phyloP scores from a whole-genome alignment of 1,284 basidiomycete genomes.

The Gymnopus androsaceus region DNA sequence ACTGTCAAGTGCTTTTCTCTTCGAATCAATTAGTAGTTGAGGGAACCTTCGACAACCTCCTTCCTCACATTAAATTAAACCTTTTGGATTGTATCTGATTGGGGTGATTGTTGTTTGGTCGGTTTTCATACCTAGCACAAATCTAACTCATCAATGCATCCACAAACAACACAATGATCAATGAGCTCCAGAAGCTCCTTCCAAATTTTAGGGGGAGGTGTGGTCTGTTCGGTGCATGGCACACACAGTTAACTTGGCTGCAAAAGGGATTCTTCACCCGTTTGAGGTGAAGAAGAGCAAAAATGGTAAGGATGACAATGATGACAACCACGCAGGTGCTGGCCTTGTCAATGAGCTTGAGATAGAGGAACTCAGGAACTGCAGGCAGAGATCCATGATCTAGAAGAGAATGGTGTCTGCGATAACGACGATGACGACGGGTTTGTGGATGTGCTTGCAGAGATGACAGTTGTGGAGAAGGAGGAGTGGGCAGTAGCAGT shows the following conservation, averaged over 20 bases:
- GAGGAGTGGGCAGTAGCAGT: neutral
- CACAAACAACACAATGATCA: slow-evolving; percentile 34
- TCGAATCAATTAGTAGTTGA: too few relatives aligned
- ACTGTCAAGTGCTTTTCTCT: too few relatives aligned
- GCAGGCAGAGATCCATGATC: neutral
- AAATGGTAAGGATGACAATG: slow-evolving; percentile 1
- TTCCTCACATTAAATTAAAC: too few relatives aligned
- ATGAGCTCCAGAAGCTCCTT: slow-evolving; percentile 32
- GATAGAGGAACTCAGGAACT: too few relatives aligned
- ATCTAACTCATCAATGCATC: too few relatives aligned
- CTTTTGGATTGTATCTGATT: too few relatives aligned
- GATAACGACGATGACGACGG: slow-evolving; percentile 15
- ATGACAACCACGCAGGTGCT: neutral
- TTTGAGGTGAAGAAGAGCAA: slow-evolving; percentile 28
- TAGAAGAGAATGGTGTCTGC: neutral
- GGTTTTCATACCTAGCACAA: too few relatives aligned
- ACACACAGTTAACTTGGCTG: too few relatives aligned
- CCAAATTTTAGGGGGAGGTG: too few relatives aligned
- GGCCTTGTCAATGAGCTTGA: neutral
- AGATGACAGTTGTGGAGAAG: slow-evolving; percentile 15
- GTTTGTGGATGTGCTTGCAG: slow-evolving; percentile 18
- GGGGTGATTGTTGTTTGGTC: too few relatives aligned
- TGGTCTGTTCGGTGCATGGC: too few relatives aligned
- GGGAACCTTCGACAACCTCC: too few relatives aligned
- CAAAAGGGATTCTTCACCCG: slow-evolving; percentile 26